Evolutionary conservation across 768 basidiomycete genomes (phyloP).

Genomic region (Podaxis sp.): DNA sequence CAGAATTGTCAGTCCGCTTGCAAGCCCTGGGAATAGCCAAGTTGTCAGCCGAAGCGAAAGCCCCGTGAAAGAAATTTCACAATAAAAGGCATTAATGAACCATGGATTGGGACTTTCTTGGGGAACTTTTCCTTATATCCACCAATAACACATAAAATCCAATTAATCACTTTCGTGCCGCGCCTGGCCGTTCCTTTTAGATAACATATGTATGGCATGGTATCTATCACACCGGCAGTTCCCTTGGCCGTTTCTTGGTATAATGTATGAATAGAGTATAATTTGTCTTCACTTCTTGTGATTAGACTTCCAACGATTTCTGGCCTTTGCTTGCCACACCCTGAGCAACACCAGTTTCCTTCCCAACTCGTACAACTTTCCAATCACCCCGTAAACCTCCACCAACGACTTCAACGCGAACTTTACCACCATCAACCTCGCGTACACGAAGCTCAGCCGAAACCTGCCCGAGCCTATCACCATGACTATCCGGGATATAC

Average conservation of each 20-base stretch:
- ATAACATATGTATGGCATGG: not conserved
- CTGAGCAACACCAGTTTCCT: not conserved
- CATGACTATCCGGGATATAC: constrained; percentile 4
- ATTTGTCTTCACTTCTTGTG: not conserved
- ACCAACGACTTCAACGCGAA: not conserved
- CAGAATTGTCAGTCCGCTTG: constrained; percentile 7
- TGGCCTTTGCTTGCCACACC: not conserved
- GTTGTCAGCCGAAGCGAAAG: constrained; percentile 6
- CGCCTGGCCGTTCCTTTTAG: not conserved
- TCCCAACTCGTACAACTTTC: not conserved
- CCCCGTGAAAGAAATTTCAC: not conserved
- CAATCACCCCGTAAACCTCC: constrained; percentile 1
- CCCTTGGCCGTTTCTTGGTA: not conserved
- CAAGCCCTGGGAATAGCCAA: constrained; percentile 4
- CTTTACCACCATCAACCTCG: not conserved
- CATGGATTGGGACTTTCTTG: not conserved
- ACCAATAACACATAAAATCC: not conserved
- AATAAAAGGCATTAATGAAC: not conserved
- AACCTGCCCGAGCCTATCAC: constrained; percentile 1
- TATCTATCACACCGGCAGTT: not conserved
- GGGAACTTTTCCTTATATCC: not conserved
- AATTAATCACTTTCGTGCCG: not conserved
- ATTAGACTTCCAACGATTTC: not conserved
- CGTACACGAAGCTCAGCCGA: not conserved
- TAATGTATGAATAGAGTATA: not conserved